Evolutionary conservation across 1,284 basidiomycete species (phyloP), one percentile per base, ranked within the genome.

Genomic region (Apiotrichum mycotoxinovorans): DNA sequence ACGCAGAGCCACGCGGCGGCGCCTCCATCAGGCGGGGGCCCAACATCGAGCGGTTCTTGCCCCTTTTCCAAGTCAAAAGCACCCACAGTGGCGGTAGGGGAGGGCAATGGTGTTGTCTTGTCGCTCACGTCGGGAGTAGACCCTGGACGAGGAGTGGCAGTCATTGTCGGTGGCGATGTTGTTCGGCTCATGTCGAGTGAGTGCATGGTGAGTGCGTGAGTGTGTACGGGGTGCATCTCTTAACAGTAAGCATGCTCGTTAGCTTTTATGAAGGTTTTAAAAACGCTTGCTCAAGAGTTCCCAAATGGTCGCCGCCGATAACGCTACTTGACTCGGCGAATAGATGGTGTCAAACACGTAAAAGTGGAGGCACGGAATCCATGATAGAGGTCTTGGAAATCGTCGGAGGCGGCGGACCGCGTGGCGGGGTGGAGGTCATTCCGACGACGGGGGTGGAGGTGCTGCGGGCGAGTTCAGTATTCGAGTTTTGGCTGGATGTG

Each of bases 11-110:
- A 67, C 9, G 66, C 66, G 14, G 58, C 51, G 11, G 47, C 37
- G 10, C 66, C 66, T 4, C 66, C 66, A 49, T 67, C 66, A n/a
- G 66, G 66, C 11, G 66, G 60, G 2, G 64, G 60, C 4, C 60
- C 60, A 3, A 63, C 23, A n/a, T 58, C 54, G 23, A 48, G 26
- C 11, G n/a, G 20, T 22, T 18, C n/a, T 22, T n/a, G 11, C n/a
- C 20, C 40, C 20, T 41, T 41, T 20, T 41, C 40, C 40, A 22
- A n/a, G 12, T 41, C 40, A 4, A 20, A 11, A 20, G 8, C 18
- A 10, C 18, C 9, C 20, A 41, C 11, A 8, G 40, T 41, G 5
- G 40, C 5, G 5, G 40, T 41, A 10, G 40, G 40, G 10, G 40
- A 41, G 10, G n/a, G 40, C 8, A 30, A 12, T 5, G 30, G 30